Percentiles rank a stretch among this genome's conserved stretches.
Evolutionary conservation across 169 alveolate genomes (phyloP).

Genomic region (Plasmodium adleri): DNA sequence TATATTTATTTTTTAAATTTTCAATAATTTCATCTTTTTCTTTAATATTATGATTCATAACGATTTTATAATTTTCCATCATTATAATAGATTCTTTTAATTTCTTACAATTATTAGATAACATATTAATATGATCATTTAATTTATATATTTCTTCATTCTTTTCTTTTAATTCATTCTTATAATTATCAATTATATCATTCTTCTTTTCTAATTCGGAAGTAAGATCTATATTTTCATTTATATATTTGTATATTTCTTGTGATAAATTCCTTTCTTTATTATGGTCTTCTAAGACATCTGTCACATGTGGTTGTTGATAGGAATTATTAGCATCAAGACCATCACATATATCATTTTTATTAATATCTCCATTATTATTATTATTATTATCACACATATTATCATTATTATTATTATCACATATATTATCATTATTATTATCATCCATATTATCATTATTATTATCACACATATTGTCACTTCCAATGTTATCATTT

Average conservation of each 20-base stretch:
- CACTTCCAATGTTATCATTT: background rate
- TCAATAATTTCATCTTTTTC: conserved; percentile 66
- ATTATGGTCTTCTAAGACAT: too few relatives aligned
- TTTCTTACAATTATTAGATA: background rate
- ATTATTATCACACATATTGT: background rate
- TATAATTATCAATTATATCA: conserved; percentile 34
- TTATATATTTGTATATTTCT: conserved; percentile 49
- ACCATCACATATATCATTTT: too few relatives aligned
- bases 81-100: conserved; percentile 36
- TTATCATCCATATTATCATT: too few relatives aligned
- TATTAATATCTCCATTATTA: background rate
- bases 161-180: conserved; percentile 29
- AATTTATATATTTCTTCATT: conserved; percentile 25
- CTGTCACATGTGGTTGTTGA: too few relatives aligned
- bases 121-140: background rate
- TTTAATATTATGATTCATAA: conserved; percentile 28
- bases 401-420: background rate
- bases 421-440: too few relatives aligned
- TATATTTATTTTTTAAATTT: background rate
- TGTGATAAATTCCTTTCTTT: background rate
- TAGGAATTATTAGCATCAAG: too few relatives aligned
- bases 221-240: conserved; percentile 63
- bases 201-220: conserved; percentile 62
- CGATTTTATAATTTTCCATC: conserved; percentile 45
- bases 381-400: background rate